phyloP scores from a whole-genome alignment of 2,329 filamentous ascomycete genomes.

The Zopfia rhizophila region DNA sequence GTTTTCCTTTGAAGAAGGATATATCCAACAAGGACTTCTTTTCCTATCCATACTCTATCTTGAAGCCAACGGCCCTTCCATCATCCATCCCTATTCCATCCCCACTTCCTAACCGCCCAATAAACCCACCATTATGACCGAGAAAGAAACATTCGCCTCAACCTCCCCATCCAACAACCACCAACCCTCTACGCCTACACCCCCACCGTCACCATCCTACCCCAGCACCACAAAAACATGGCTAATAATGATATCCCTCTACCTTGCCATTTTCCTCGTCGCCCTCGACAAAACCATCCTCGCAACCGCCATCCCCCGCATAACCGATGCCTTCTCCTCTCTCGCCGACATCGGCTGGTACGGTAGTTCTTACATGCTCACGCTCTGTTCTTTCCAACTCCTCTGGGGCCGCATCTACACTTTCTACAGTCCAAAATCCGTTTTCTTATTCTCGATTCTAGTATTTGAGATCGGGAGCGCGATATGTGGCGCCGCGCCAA shows the following conservation, averaged over 20 bases:
- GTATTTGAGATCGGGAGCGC: slow-evolving; percentile 60
- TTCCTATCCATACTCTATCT: no score
- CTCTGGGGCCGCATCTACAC: slow-evolving; percentile 56
- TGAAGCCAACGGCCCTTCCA: no score
- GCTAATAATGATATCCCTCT: slow-evolving; percentile 35
- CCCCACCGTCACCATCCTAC: no score
- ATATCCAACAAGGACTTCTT: no score
- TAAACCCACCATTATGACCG: no score
- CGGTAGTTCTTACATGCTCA: slow-evolving; percentile 49
- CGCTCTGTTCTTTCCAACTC: slow-evolving; percentile 42
- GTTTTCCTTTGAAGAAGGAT: no score
- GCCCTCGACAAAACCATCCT: slow-evolving; percentile 46
- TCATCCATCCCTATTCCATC: no score
- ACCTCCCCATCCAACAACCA: no score
- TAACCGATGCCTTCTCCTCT: slow-evolving; percentile 61
- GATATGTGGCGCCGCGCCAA: slow-evolving; percentile 55
- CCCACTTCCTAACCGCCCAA: no score
- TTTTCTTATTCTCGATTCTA: slow-evolving; percentile 48
- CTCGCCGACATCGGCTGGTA: slow-evolving; percentile 63
- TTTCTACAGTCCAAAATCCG: slow-evolving; percentile 54
- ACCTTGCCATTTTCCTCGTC: slow-evolving; percentile 39
- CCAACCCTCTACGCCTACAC: no score
- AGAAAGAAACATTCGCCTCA: no score
- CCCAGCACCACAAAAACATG: slow-evolving; percentile 21
- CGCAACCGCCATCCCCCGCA: slow-evolving; percentile 59